Base-by-base conservation (phyloP, 2,329 filamentous ascomycete species). In the Trichoderma koningii region DNA sequence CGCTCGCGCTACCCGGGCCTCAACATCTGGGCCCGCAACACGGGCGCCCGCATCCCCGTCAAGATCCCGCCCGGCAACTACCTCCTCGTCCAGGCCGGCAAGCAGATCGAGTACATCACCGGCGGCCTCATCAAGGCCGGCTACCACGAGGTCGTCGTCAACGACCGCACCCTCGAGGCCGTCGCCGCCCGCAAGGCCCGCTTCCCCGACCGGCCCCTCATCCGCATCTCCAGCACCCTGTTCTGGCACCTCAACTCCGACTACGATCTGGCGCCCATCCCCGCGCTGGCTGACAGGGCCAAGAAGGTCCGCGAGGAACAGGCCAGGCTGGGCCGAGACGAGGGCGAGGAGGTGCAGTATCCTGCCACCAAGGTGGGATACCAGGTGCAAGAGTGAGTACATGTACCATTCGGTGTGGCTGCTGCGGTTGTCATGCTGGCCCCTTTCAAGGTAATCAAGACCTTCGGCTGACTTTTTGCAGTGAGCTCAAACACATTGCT, bases 21-120 rank as follows among this genome's bases (percentile, higher is more conserved):
- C 69, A 81, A 87, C 76, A 83, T 87, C 71, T 87, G 85, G 85
- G 85, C 84, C 23, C 83, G 85, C 69, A 87, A 87, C 79, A 87
- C 85, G 1, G 85, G 85, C 51, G 79, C 78, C 67, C 81, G 82
- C 68, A 86, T 87, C 68, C 74, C 85, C 51, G 85, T 87, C 68
- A 80, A 81, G 75, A 87, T 87, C 68, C 85, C 85, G 0, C 76
- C 76, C 3, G 84, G 84, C 3, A 85, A 84, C 72, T 79, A 86
- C 73, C 78, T 87, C 17, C 79, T 87, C 17, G 85, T 87, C 7
- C 85, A 87, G 71, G 85, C 85, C 1, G 85, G 85, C 65, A 87
- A 87, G 77, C 85, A 87, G 76, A 78, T 87, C 64, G 85, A 87
- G 78, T 82, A 87, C 75, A 74, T 85, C 57, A 87, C 85, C 0